Base-by-base conservation (phyloP, 257 asterid genomes). In the Petrea volubilis region DNA sequence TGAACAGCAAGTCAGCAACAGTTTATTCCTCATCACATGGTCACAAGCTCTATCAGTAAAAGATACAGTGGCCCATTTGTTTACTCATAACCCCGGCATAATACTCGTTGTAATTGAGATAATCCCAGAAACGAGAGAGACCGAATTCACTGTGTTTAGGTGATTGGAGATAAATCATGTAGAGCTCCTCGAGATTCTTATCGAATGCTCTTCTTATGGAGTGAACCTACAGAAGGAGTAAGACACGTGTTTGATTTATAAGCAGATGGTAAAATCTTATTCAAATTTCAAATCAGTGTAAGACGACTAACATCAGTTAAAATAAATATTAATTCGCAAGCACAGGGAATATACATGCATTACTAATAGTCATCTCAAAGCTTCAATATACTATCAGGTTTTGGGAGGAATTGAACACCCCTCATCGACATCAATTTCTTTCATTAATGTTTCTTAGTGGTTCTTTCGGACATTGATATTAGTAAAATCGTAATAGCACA, bases 81-180 rank as follows among this genome's bases (percentile, higher is more conserved):
- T 78, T 73, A 60, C 66, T 80, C 80, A 82, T 66, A 67, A 78
- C 73, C 56, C 88, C 87, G 29, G 85, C 76, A 60, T 94, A 88
- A 71, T 86, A 85, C 59, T 85, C 93, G 5, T 92, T 94, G 65
- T 77, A 85, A 47, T 91, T 84, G 58, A 94, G 95, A 79, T 58
- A 79, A 70, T 88, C 96, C 99, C 99, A 94, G 79, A 94, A 88
- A 81, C 84, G 82, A 51, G 90, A 74, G 50, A 90, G 67, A 31
- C 96, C 86, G 27, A 78, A 81, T 68, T 90, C 97, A 7, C 84
- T 85, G 14, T 88, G 96, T 71, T 85, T 91, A 52, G 97, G 95
- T 25, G 90, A 84, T 74, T 78, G 88, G 72, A 85, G 86, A 82
- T 89, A 73, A 62, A 86, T 74, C 20, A 75, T 59, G 80, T 85